Evolutionary conservation across 495 filamentous ascomycete species (phyloP).

Genomic region (Cercophora samala): DNA sequence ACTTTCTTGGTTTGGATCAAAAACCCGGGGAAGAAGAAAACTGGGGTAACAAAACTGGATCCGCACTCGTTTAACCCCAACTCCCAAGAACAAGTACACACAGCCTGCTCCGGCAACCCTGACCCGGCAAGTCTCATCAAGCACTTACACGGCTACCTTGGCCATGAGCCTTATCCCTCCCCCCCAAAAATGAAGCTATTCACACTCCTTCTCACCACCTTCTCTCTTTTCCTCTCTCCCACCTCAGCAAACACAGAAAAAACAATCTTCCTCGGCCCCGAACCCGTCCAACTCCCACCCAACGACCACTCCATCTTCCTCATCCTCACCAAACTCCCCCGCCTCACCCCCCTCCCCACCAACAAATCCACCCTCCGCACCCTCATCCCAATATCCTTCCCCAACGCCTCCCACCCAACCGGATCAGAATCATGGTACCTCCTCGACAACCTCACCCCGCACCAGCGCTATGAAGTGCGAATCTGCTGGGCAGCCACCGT

Average conservation of each 20-base stretch:
- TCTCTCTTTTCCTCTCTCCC: conserved; percentile 10
- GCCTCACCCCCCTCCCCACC: conserved; percentile 48
- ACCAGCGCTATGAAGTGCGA: conserved; percentile 84
- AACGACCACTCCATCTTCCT: conserved; percentile 59
- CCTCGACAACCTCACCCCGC: conserved; percentile 67
- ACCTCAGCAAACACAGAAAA: conserved; percentile 79
- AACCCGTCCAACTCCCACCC: conserved; percentile 48
- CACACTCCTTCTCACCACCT: conserved; percentile 1
- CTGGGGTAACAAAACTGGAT: conserved; percentile 7
- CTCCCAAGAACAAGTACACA: not conserved
- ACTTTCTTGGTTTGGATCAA: conserved; percentile 11
- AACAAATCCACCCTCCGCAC: conserved; percentile 52
- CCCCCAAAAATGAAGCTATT: conserved; percentile 2
- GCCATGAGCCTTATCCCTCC: conserved; percentile 1
- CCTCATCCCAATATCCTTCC: conserved; percentile 63
- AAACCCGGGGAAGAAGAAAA: conserved; percentile 20
- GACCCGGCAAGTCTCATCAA: not conserved
- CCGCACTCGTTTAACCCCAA: not conserved
- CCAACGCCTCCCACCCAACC: conserved; percentile 46
- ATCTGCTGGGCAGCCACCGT: conserved; percentile 94
- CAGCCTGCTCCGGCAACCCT: not conserved
- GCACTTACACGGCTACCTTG: not conserved
- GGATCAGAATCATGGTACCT: conserved; percentile 78
- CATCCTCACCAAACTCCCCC: conserved; percentile 57
- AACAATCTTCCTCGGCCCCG: conserved; percentile 77